These are phyloP conservation scores for Pythium phragmiticola DNA, from an alignment of 352 stramenopile species.

Conservation along the genomic window DNA sequence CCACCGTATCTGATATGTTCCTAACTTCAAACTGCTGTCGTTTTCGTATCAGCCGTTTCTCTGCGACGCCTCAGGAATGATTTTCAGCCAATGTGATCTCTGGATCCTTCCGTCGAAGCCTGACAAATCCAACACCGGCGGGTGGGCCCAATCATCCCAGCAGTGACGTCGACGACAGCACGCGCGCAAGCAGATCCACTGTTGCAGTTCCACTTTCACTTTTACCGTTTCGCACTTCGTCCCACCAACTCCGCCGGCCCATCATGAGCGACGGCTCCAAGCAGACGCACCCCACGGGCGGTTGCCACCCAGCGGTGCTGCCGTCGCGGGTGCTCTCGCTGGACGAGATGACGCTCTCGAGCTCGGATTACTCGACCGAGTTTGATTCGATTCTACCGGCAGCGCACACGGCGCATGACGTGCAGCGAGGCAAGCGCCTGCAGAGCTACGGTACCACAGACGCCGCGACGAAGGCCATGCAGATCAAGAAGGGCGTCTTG, in stretches of 20 bases:
- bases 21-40: background rate
- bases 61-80: conserved; percentile 2
- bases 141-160: background rate
- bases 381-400: conserved; percentile 17
- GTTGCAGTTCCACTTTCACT: no score
- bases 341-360: conserved; percentile 13
- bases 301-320: background rate
- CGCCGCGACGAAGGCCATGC: background rate
- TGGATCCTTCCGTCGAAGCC: background rate
- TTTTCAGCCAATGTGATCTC: conserved; percentile 6
- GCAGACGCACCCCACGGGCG: background rate
- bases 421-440: background rate
- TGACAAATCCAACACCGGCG: no score
- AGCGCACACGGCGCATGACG: background rate
- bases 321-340: background rate
- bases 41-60: background rate
- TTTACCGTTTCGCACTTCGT: background rate
- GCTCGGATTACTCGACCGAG: conserved; percentile 18
- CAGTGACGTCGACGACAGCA: background rate
- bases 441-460: conserved; percentile 15
- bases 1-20: background rate
- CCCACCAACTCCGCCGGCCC: background rate
- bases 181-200: no score
- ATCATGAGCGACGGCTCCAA: conserved; percentile 3
- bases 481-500: conserved; percentile 33